Evolutionary conservation across 345 rosid species (phyloP).

Genomic region (Turnera subulata): DNA sequence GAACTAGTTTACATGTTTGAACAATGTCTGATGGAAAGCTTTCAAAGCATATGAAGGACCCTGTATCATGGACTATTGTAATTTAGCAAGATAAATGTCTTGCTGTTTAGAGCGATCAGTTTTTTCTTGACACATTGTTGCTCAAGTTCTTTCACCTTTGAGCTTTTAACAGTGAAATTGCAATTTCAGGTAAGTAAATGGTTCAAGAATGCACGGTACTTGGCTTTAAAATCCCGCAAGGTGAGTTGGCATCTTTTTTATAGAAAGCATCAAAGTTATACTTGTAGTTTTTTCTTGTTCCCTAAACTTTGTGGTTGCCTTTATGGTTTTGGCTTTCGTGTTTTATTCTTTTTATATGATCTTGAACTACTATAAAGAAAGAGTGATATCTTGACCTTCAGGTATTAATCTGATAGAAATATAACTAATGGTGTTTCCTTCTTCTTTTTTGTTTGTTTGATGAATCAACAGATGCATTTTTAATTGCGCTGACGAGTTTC

Average conservation of each 20-base stretch:
- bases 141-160: slow-evolving; percentile 4
- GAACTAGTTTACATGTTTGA: no score
- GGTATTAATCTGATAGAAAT: not conserved
- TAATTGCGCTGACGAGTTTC: no score
- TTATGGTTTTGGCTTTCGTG: not conserved
- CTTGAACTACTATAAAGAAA: not conserved
- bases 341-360: not conserved
- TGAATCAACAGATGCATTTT: no score
- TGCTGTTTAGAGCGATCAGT: no score
- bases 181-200: slow-evolving; percentile 86
- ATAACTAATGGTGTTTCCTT: no score
- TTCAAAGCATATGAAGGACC: no score
- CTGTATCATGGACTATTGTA: not conserved
- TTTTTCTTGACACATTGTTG: not conserved
- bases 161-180: slow-evolving; percentile 16
- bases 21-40: no score
- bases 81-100: not conserved
- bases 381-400: not conserved
- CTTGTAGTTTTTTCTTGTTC: not conserved
- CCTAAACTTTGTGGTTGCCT: not conserved
- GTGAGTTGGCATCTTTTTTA: slow-evolving; percentile 28
- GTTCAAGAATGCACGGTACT: slow-evolving; percentile 91
- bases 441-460: no score
- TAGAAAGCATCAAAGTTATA: not conserved
- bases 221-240: slow-evolving; percentile 80